These are phyloP conservation scores for Fagopyrum esculentum DNA, from an alignment of 148 eudicot genomes.

Conservation along the genomic window DNA sequence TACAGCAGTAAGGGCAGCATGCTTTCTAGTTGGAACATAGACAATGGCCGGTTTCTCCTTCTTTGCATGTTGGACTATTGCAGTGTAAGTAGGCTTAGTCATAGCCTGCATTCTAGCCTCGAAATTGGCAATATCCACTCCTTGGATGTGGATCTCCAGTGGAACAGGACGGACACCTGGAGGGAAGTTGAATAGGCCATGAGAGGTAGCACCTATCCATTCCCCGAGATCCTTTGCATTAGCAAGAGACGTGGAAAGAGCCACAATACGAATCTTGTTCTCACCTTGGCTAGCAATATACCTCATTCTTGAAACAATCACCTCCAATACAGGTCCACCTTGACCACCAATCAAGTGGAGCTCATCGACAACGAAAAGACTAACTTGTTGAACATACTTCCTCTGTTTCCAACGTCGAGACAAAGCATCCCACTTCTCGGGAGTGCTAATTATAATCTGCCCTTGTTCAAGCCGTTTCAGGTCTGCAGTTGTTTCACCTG, in stretches of 20 bases:
- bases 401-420: constrained; percentile 97
- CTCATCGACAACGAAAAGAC: constrained; percentile 82
- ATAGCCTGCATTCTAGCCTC: constrained; percentile 97
- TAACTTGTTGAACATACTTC: constrained; percentile 73
- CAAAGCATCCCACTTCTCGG: constrained; percentile 94
- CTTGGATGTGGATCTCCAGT: constrained; percentile 83
- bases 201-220: constrained; percentile 92
- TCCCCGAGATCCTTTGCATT: constrained; percentile 97
- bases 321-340: constrained; percentile 83
- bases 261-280: constrained; percentile 82
- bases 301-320: constrained; percentile 86
- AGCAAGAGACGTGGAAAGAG: constrained; percentile 82
- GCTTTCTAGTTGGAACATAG: constrained; percentile 85
- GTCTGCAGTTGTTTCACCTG: constrained; percentile 83
- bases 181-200: constrained; percentile 87
- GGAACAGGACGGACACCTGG: constrained; percentile 93
- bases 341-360: constrained; percentile 92
- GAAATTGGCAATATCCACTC: constrained; percentile 82
- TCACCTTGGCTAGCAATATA: constrained; percentile 73
- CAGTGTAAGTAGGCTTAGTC: constrained; percentile 87
- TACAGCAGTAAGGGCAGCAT: constrained; percentile 73
- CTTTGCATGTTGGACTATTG: constrained; percentile 30
- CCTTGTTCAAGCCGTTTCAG: constrained; percentile 77
- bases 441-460: constrained; percentile 74
- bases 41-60: constrained; percentile 82